Percentiles rank a stretch among this genome's conserved stretches.
Evolutionary conservation across 2,329 filamentous ascomycete species (phyloP).

Genomic region (Sordariomycetes sp.): DNA sequence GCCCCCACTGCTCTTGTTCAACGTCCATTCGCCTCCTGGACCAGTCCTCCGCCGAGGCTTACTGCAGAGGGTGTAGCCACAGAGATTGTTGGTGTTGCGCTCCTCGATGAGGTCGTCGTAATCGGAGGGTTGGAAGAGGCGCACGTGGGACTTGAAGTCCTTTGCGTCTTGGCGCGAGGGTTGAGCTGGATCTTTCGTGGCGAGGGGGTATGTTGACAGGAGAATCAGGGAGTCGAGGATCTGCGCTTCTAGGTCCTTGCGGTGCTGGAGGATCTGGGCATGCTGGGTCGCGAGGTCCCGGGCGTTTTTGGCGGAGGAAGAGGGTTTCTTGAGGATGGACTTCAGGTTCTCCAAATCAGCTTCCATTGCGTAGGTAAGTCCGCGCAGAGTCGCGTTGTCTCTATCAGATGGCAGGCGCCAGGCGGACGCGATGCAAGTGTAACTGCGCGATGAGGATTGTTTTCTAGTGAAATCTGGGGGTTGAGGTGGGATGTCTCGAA

Average conservation of each 20-base stretch:
- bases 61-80: constrained; percentile 76
- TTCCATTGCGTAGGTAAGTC: constrained; percentile 13
- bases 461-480: too few relatives aligned
- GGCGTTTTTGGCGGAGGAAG: constrained; percentile 4
- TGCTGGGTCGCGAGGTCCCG: constrained; percentile 68
- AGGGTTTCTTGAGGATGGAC: constrained; percentile 50
- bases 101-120: constrained; percentile 85
- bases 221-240: constrained; percentile 66
- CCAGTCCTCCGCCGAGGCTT: constrained; percentile 48
- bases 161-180: constrained; percentile 49
- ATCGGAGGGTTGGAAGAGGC: constrained; percentile 75
- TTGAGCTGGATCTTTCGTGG: constrained; percentile 8
- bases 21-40: constrained; percentile 56
- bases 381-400: too few relatives aligned
- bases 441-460: too few relatives aligned
- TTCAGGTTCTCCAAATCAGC: constrained; percentile 29
- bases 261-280: constrained; percentile 72
- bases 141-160: constrained; percentile 57
- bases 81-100: constrained; percentile 73
- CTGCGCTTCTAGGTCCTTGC: constrained; percentile 65
- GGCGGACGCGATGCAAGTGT: too few relatives aligned
- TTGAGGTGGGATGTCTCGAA: too few relatives aligned
- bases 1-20: constrained; percentile 38
- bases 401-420: too few relatives aligned
- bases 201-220: constrained; percentile 52